Evolutionary conservation across 179 eudicot species (phyloP), one percentile per base, ranked within the genome.

Genomic region (Silene noctiflora): DNA sequence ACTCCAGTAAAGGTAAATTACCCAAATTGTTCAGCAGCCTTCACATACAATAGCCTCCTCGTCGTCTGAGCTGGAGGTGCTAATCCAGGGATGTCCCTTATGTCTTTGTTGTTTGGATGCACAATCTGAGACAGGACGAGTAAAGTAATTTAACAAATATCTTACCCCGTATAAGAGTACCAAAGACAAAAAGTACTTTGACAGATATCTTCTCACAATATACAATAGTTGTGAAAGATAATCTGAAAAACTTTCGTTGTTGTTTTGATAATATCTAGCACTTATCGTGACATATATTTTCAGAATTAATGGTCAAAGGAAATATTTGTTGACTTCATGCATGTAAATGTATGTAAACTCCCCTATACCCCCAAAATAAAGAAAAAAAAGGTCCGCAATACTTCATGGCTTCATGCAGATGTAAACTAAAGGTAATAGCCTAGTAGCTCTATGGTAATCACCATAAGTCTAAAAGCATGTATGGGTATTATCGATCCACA

Each of bases 11-110:
- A 39, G 11, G 17, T 33, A 66, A 79, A 55, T 68, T 81, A 84
- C 27, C 76, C 35, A 59, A 78, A 82, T 77, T 72, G 77, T 75
- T 77, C 62, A 63, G 81, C 81, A 67, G 82, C 44, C 76, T 74
- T 85, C 73, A 80, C 79, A 77, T 84, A 85, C 81, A 94, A 77
- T 46, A 94, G 83, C 79, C 94, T 92, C 83, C 98, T 87, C 1
- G 89, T 55, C 0, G 95, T 74, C 31, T 90, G 90, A 27, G 94
- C 98, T 11, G 98, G 98, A 67, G 98, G 98, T 69, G 96, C 98
- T 82, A 94, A 76, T 71, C 98, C 98, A 0, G 98, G 98, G 74
- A 94, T 90, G 82, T 94, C 98, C 82, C 85, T 84, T 39, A 94
- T 94, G 81, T 83, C 80, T 84, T 89, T 92, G 87, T 94, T 94